Percentiles rank a stretch among this genome's conserved stretches.
Conservation (phyloP, 2,329 filamentous ascomycete species). For the Westerdykella sp. region DNA sequence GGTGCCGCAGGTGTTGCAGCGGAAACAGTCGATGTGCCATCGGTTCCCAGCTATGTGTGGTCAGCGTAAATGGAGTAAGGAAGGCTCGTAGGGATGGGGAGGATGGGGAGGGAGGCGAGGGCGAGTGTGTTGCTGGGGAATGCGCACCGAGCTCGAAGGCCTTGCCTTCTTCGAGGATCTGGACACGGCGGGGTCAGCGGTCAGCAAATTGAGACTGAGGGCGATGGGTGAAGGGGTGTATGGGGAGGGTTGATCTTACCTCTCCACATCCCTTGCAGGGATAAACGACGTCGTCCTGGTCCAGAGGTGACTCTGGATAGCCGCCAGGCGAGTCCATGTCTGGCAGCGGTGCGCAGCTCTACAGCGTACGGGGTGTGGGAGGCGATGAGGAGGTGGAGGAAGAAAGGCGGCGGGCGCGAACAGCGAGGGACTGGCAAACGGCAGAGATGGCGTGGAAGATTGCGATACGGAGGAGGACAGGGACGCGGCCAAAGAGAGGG, state of each 20-base stretch:
- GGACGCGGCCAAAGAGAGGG: no score
- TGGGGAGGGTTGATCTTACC: slow-evolving; percentile 17
- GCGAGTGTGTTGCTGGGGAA: slow-evolving; percentile 11
- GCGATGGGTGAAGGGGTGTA: not conserved
- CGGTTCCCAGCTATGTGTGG: slow-evolving; percentile 71
- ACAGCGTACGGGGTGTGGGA: not conserved
- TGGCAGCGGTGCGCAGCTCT: not conserved
- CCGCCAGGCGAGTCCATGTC: slow-evolving; percentile 51
- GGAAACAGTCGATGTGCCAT: slow-evolving; percentile 99
- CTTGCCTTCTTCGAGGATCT: slow-evolving; percentile 98
- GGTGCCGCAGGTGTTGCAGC: slow-evolving; percentile 91
- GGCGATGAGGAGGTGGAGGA: not conserved
- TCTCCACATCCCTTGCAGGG: slow-evolving; percentile 59
- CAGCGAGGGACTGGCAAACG: not conserved
- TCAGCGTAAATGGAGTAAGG: slow-evolving; percentile 14
- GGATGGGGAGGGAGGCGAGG: slow-evolving; percentile 10
- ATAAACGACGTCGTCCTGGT: slow-evolving; percentile 49
- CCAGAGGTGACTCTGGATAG: slow-evolving; percentile 47
- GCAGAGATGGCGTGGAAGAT: not conserved
- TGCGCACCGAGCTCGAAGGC: slow-evolving; percentile 88
- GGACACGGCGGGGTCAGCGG: slow-evolving; percentile 7
- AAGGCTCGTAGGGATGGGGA: not conserved
- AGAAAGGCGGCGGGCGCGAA: not conserved
- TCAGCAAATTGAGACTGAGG: not conserved
- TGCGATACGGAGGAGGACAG: no score